Evolutionary conservation across 2,329 filamentous ascomycete species (phyloP), one percentile per base, ranked within the genome.

Genomic region (Neonectria ditissima): DNA sequence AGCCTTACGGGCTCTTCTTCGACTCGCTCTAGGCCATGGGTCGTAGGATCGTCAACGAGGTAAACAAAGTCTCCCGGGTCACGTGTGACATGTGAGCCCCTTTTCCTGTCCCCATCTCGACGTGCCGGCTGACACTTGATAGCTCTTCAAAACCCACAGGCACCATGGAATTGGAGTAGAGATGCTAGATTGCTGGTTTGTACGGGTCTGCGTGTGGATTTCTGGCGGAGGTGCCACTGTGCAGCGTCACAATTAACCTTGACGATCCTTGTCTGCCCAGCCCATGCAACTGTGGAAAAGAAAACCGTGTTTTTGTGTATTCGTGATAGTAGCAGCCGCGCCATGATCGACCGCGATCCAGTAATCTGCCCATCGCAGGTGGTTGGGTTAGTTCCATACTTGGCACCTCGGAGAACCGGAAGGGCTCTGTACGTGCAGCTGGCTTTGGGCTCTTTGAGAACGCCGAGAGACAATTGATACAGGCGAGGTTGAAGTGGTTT

Each of bases 1-100:
- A 92, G 75, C 86, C 87, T 65, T 94, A 86, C 78, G 82, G 87
- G 56, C 92, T 65, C 50, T 32, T 41, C 22, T 65, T 30, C 41
- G 55, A 48, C 52, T 50, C 62, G 28, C 41, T 65, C 54, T 62
- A 65, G 59, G 50, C 47, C 24, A 65, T 65, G 18, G 51, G 32
- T 28, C 59, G 54, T 28, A 55, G 63, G n/a, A 65, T 65, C 48
- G 37, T 56, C 11, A 65, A 65, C 51, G 59, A 62, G 32, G 63
- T 65, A 5, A 55, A 65, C 20, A 55, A 59, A 44, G 55, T 65
- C 37, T 59, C 63, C 18, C 48, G 62, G 22, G 63, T 65, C 11
- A 44, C 52, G 24, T 65, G 62, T 30, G 63, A 65, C 39, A 4
- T 34, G 32, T 34, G 16, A 34, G 32, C 13, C 32, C 13, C 32